A percentile compares a stretch with the other conserved stretches of the same genome.
Evolutionary conservation across 768 basidiomycete genomes (phyloP).

Genomic region (Inosperma sp.): DNA sequence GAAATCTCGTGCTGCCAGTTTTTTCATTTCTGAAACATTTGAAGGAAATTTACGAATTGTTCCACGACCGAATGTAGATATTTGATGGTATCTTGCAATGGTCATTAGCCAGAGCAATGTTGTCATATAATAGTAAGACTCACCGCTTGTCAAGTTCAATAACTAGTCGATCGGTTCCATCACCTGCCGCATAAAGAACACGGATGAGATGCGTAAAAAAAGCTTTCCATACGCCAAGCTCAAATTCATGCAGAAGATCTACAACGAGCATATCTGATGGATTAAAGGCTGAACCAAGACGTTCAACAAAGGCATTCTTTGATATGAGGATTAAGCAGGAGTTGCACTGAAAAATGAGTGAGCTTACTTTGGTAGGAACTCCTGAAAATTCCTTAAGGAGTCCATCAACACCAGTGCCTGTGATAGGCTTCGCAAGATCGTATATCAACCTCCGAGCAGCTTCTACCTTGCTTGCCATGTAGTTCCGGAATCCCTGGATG

Average conservation of each 20-base stretch:
- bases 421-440: constrained; percentile 1
- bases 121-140: background rate
- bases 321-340: background rate
- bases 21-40: constrained; percentile 28
- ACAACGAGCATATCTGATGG: constrained; percentile 27
- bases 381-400: constrained; percentile 15
- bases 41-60: constrained; percentile 24
- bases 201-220: constrained; percentile 35
- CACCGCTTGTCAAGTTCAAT: constrained; percentile 30
- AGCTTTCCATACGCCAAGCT: constrained; percentile 36
- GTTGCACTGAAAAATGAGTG: background rate
- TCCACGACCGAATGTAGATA: constrained; percentile 22
- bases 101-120: background rate
- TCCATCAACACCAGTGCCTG: constrained; percentile 11
- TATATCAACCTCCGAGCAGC: constrained; percentile 5
- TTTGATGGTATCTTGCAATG: constrained; percentile 19
- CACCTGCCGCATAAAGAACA: constrained; percentile 24
- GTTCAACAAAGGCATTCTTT: constrained; percentile 22
- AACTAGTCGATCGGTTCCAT: constrained; percentile 19
- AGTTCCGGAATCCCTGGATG: constrained; percentile 6
- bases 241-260: too few relatives aligned
- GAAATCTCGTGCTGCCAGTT: constrained; percentile 32
- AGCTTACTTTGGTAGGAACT: constrained; percentile 20
- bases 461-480: background rate
- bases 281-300: constrained; percentile 21